Evolutionary conservation across 1,284 basidiomycete species (phyloP).

Genomic region (Limonomyces culmigenus): DNA sequence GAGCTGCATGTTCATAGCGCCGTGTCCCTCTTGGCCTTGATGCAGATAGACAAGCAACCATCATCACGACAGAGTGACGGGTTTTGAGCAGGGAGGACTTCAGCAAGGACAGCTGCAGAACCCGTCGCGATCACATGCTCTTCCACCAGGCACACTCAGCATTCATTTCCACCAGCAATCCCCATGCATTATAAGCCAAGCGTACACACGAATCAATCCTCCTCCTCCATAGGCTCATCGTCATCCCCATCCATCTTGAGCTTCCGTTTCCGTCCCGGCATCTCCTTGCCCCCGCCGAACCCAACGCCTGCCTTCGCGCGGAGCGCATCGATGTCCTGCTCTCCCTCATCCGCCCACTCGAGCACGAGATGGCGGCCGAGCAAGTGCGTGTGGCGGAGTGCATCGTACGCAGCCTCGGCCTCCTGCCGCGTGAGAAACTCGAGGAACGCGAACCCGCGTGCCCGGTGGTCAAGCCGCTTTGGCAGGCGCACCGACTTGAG

Average conservation of each 20-base stretch:
- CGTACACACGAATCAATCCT: conserved; percentile 4
- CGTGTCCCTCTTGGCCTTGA: too few species aligned
- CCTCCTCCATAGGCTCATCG: conserved; percentile 17
- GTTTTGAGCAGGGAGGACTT: too few species aligned
- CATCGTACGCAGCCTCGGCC: conserved; percentile 71
- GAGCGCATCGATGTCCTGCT: conserved; percentile 55
- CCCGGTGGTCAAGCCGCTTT: conserved; percentile 70
- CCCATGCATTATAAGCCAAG: too few species aligned
- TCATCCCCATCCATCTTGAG: conserved; percentile 33
- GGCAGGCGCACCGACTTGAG: conserved; percentile 85
- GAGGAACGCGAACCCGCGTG: conserved; percentile 91
- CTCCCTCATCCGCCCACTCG: conserved; percentile 81
- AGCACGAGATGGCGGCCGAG: conserved; percentile 89
- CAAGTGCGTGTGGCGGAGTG: conserved; percentile 87
- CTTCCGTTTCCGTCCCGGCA: conserved; percentile 60
- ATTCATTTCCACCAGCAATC: too few species aligned
- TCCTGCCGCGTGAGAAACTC: conserved; percentile 82
- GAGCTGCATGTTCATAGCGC: too few species aligned
- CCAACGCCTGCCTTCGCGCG: conserved; percentile 69
- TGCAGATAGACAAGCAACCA: too few species aligned
- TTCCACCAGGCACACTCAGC: too few species aligned
- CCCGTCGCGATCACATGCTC: too few species aligned
- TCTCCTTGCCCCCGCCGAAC: conserved; percentile 42
- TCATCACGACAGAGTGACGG: too few species aligned
- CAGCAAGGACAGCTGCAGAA: too few species aligned